Evolutionary conservation across 768 basidiomycete species (phyloP).

Genomic region (Leccinellum rugosiceps): DNA sequence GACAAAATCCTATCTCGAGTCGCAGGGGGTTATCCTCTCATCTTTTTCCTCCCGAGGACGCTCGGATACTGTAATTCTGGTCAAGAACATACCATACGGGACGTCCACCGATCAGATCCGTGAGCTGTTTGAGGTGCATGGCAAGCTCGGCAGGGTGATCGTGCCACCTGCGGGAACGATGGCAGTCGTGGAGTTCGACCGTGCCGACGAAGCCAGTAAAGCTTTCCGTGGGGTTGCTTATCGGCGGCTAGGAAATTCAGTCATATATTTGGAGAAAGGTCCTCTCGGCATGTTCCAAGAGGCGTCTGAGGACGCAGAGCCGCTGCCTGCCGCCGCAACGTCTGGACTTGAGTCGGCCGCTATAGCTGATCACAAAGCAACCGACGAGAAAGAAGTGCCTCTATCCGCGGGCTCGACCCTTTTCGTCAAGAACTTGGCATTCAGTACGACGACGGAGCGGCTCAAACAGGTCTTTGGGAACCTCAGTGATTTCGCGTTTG

Average conservation of each 20-base stretch:
- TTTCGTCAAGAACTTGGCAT: slow-evolving; percentile 94
- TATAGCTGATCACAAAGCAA: slow-evolving; percentile 41
- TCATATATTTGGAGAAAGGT: slow-evolving; percentile 92
- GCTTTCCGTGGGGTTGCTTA: slow-evolving; percentile 86
- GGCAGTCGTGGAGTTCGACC: slow-evolving; percentile 85
- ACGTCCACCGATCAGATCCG: slow-evolving; percentile 74
- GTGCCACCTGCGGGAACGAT: slow-evolving; percentile 93
- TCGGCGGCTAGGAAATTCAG: slow-evolving; percentile 80
- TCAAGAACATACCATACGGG: slow-evolving; percentile 96
- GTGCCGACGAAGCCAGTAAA: slow-evolving; percentile 62
- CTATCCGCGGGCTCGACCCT: slow-evolving; percentile 75
- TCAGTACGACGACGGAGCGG: slow-evolving; percentile 65
- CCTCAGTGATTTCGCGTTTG: slow-evolving; percentile 80
- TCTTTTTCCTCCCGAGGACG: slow-evolving; percentile 51
- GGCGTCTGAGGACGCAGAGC: slow-evolving; percentile 24
- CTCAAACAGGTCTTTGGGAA: slow-evolving; percentile 67
- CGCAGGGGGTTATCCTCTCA: slow-evolving; percentile 63
- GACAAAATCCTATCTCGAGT: slow-evolving; percentile 86
- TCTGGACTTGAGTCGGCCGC: slow-evolving; percentile 34
- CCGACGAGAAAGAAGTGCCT: slow-evolving; percentile 37
- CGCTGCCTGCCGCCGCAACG: slow-evolving; percentile 9
- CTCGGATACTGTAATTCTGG: slow-evolving; percentile 81
- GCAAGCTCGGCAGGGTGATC: slow-evolving; percentile 64
- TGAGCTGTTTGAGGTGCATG: slow-evolving; percentile 75
- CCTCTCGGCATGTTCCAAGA: slow-evolving; percentile 78